Conservation (phyloP, 164 flowering plant genomes). For the Berberis vulgaris region DNA sequence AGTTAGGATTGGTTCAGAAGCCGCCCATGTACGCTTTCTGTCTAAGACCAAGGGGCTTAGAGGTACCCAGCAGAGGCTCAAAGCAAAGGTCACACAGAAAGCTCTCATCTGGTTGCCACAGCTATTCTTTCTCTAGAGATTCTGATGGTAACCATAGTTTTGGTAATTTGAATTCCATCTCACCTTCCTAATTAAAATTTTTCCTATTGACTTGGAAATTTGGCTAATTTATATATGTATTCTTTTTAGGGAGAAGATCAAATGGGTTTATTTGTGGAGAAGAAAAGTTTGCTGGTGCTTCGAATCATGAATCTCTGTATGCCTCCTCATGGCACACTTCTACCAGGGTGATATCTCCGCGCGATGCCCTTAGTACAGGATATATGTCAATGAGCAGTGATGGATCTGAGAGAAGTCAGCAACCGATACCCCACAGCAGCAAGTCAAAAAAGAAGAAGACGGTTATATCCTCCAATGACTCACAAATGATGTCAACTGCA, state of each 20-base stretch:
- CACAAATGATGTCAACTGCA: conserved; percentile 15
- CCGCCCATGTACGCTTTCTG: conserved; percentile 98
- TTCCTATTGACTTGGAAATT: too few species aligned
- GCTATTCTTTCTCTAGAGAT: conserved; percentile 36
- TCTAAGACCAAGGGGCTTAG: conserved; percentile 92
- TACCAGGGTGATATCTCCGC: conserved; percentile 43
- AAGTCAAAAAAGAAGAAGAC: conserved; percentile 48
- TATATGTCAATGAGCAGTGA: conserved; percentile 36
- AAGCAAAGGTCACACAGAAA: conserved; percentile 81
- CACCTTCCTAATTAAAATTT: not conserved
- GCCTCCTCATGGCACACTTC: conserved; percentile 39
- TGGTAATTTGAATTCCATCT: conserved; percentile 29
- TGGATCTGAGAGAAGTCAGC: conserved; percentile 41
- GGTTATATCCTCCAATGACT: conserved; percentile 20
- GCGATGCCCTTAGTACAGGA: conserved; percentile 27
- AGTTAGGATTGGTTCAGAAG: conserved; percentile 36
- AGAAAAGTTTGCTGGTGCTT: conserved; percentile 34
- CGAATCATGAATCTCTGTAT: conserved; percentile 24
- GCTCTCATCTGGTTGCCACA: conserved; percentile 38
- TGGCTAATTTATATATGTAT: not conserved
- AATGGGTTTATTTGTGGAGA: conserved; percentile 49
- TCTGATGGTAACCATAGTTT: conserved; percentile 39
- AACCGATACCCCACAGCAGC: conserved; percentile 31
- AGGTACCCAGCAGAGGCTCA: conserved; percentile 69
- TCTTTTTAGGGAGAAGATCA: conserved; percentile 35